Percentiles rank a stretch among this genome's conserved stretches.
phyloP scores from a whole-genome alignment of 2,329 filamentous ascomycete genomes.

The Fusarium algeriense region DNA sequence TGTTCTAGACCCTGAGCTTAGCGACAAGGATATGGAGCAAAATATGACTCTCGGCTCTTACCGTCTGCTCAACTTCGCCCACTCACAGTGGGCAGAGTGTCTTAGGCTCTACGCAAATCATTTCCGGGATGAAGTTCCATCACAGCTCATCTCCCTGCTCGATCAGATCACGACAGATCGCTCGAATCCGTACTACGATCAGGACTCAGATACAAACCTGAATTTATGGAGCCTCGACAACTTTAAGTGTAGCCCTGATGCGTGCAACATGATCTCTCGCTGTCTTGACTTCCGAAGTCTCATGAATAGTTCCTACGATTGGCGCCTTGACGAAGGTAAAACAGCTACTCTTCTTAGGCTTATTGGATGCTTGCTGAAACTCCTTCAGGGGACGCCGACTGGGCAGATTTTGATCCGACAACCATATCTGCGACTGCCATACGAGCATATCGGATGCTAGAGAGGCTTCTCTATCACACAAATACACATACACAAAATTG shows the following conservation, averaged over 20 bases:
- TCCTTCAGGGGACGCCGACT: accelerated
- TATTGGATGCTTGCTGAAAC: accelerated
- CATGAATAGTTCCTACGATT: background rate
- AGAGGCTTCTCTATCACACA: background rate
- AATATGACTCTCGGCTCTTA: background rate
- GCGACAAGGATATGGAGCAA: background rate
- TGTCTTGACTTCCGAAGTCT: background rate
- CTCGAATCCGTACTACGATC: background rate
- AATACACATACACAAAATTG: background rate
- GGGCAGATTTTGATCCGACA: accelerated
- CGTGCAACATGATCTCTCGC: background rate
- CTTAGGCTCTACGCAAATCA: background rate
- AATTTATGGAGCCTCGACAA: background rate
- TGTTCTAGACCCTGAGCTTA: background rate
- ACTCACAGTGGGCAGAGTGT: background rate
- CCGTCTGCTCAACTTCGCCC: background rate
- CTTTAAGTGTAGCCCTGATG: accelerated
- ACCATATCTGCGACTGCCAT: background rate
- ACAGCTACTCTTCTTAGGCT: accelerated
- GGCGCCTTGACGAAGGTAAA: background rate
- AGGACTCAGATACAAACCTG: background rate
- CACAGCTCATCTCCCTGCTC: background rate
- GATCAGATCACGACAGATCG: accelerated
- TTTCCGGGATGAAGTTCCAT: background rate
- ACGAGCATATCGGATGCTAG: background rate